These are phyloP conservation scores for Yamadazyma olivae DNA, from an alignment of 805 yeast genomes.

Conservation along the genomic window DNA sequence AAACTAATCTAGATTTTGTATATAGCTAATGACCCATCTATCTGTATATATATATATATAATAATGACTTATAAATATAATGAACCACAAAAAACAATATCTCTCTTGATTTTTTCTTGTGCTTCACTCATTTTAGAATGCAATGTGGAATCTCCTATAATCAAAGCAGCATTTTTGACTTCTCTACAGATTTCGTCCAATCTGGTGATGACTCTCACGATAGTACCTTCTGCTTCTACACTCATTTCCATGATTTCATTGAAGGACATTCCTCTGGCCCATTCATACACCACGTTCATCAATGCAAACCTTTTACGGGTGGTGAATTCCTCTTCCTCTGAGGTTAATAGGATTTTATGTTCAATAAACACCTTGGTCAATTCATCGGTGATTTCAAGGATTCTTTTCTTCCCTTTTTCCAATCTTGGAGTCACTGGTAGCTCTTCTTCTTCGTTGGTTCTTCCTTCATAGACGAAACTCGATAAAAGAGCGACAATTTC, in stretches of 20 bases:
- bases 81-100: constrained; percentile 95
- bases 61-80: constrained; percentile 58
- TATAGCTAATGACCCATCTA: neutral
- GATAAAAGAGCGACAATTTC: constrained; percentile 95
- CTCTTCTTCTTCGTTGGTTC: constrained; percentile 60
- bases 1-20: neutral
- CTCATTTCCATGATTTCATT: constrained; percentile 87
- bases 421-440: constrained; percentile 73
- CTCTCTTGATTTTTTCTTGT: constrained; percentile 93
- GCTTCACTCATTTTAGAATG: constrained; percentile 89
- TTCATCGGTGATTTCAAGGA: constrained; percentile 65
- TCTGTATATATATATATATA: neutral
- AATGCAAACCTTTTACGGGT: constrained; percentile 85
- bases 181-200: constrained; percentile 94
- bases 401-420: constrained; percentile 63
- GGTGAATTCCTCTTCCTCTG: constrained; percentile 81
- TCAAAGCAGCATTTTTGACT: constrained; percentile 88
- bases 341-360: constrained; percentile 70
- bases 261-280: constrained; percentile 94
- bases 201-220: constrained; percentile 92
- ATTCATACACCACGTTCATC: constrained; percentile 92
- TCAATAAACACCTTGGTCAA: constrained; percentile 60
- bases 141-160: constrained; percentile 89
- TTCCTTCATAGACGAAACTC: constrained; percentile 90
- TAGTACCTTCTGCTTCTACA: constrained; percentile 92